A percentile compares a stretch with the other conserved stretches of the same genome.
Conservation (phyloP, 345 rosid species). For the Citropsis articulata region DNA sequence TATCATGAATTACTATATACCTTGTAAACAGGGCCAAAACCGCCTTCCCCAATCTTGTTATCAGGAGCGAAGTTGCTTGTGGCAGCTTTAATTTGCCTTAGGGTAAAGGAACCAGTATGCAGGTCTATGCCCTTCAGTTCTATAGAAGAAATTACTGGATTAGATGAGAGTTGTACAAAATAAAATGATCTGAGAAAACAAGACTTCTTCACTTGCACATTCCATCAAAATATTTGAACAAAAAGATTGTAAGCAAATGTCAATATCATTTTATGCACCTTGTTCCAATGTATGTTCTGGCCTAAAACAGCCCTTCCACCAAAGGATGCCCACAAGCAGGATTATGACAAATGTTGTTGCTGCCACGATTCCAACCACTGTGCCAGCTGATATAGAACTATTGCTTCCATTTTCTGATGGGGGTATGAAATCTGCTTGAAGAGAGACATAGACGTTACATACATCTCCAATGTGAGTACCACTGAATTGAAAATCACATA, state of each 20-base stretch:
- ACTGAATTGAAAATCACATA: background rate
- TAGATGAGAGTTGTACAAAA: no score
- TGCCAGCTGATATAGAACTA: background rate
- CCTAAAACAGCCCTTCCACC: conserved; percentile 52
- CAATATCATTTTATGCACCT: conserved; percentile 21
- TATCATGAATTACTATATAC: background rate
- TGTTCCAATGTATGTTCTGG: conserved; percentile 27
- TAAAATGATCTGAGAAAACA: background rate
- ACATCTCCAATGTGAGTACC: background rate
- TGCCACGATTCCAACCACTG: conserved; percentile 25
- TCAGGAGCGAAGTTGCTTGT: conserved; percentile 28
- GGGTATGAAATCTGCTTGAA: conserved; percentile 6
- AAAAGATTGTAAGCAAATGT: background rate
- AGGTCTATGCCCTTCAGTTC: conserved; percentile 25
- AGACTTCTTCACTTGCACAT: background rate
- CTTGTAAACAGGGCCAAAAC: conserved; percentile 37
- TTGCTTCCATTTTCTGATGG: conserved; percentile 1
- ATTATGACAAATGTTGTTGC: conserved; percentile 23
- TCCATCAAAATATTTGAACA: background rate
- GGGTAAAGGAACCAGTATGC: conserved; percentile 21
- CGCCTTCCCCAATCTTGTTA: conserved; percentile 41
- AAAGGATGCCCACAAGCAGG: conserved; percentile 39
- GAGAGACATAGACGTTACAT: background rate
- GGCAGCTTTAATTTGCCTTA: conserved; percentile 27
- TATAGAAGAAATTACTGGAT: background rate